phyloP scores from a whole-genome alignment of 352 stramenopile species.

The Globisporangium cylindrosporum region DNA sequence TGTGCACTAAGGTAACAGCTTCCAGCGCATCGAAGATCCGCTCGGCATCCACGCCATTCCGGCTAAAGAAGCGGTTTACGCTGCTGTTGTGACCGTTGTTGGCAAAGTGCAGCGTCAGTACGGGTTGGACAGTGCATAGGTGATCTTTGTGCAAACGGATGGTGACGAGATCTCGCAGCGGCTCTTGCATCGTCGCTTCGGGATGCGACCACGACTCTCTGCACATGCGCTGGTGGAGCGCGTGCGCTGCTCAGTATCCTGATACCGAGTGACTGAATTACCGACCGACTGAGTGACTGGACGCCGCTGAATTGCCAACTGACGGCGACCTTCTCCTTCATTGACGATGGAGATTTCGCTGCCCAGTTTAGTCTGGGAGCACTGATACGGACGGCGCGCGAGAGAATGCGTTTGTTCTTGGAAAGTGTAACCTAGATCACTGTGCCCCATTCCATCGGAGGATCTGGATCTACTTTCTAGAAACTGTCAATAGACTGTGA shows the following conservation, averaged over 20 bases:
- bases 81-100: background rate
- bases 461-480: no score
- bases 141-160: background rate
- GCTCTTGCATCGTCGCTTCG: background rate
- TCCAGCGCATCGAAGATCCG: background rate
- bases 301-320: no score
- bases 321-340: no score
- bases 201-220: background rate
- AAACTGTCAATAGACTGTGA: no score
- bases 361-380: no score
- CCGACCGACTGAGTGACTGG: no score
- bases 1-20: background rate
- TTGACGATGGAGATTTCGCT: no score
- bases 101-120: background rate
- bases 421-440: no score
- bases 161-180: background rate
- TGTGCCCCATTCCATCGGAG: no score
- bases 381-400: no score
- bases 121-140: background rate
- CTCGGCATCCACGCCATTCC: background rate
- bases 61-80: background rate
- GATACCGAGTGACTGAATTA: background rate
- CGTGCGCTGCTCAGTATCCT: background rate
- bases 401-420: no score
- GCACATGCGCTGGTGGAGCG: background rate